These are phyloP conservation scores for Tieghemostelium lacteum DNA, from an alignment of 78 protist species.

Conservation along the genomic window DNA sequence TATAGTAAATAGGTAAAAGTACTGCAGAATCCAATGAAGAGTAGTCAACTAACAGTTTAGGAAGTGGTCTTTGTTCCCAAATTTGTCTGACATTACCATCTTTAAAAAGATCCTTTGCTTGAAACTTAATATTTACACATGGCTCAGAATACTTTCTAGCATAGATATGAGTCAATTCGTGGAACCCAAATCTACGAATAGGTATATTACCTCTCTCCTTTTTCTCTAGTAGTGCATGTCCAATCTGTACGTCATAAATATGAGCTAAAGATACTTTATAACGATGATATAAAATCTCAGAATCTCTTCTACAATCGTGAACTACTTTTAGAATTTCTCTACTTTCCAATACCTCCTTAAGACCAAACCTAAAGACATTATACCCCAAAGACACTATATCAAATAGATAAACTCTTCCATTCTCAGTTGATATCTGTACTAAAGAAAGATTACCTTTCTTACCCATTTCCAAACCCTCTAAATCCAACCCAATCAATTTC, in stretches of 20 bases:
- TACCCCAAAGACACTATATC: constrained; percentile 22
- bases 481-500: constrained; percentile 34
- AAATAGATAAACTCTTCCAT: constrained; percentile 28
- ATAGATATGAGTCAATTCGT: constrained; percentile 32
- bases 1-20: constrained; percentile 25
- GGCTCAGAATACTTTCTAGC: constrained; percentile 11
- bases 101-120: constrained; percentile 12
- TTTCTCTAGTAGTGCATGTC: constrained; percentile 51
- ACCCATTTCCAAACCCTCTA: constrained; percentile 63
- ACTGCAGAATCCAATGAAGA: constrained; percentile 25
- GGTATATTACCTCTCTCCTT: constrained; percentile 45
- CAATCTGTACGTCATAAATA: constrained; percentile 60
- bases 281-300: constrained; percentile 57
- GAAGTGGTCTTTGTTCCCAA: constrained; percentile 45
- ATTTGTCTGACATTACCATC: neutral
- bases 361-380: constrained; percentile 12
- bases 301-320: constrained; percentile 68
- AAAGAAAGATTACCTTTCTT: constrained; percentile 44
- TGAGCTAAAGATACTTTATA: constrained; percentile 22
- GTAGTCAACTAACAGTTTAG: constrained; percentile 38
- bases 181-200: constrained; percentile 52
- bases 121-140: constrained; percentile 19
- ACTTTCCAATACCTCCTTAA: constrained; percentile 25
- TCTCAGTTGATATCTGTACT: constrained; percentile 23
- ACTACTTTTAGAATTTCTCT: constrained; percentile 21